Evolutionary conservation across 495 filamentous ascomycete genomes (phyloP).

Genomic region (Rusavskia elegans): DNA sequence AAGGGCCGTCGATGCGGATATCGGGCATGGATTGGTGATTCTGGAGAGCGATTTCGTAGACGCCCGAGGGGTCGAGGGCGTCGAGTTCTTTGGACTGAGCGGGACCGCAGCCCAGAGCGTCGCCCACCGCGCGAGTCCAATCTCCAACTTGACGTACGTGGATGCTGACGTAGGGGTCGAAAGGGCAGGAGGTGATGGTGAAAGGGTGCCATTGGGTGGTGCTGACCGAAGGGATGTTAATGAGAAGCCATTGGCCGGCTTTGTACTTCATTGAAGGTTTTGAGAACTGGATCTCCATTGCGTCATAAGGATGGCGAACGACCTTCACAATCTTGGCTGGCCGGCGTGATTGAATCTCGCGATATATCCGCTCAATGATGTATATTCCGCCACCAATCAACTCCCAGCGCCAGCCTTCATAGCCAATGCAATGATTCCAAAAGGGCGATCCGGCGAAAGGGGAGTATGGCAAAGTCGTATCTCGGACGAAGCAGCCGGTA

Average conservation of each 20-base stretch:
- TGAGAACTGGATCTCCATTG: conserved; percentile 91
- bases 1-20: conserved; percentile 86
- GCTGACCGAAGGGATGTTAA: conserved; percentile 81
- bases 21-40: conserved; percentile 82
- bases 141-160: conserved; percentile 95
- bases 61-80: conserved; percentile 78
- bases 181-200: conserved; percentile 97
- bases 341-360: conserved; percentile 69
- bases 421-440: conserved; percentile 91
- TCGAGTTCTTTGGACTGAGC: conserved; percentile 76
- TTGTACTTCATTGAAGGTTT: conserved; percentile 98
- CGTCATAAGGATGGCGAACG: conserved; percentile 93
- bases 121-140: conserved; percentile 75
- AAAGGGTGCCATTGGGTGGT: conserved; percentile 95
- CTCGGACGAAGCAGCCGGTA: conserved; percentile 87
- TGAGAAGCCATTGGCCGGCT: conserved; percentile 92
- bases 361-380: conserved; percentile 75
- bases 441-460: conserved; percentile 69
- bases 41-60: conserved; percentile 94
- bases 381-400: conserved; percentile 76
- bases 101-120: conserved; percentile 80
- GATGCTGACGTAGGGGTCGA: conserved; percentile 82
- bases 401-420: conserved; percentile 97
- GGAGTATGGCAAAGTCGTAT: conserved; percentile 51
- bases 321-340: conserved; percentile 84